Base-by-base conservation (phyloP, 164 flowering plant species). In the Umbellularia californica region DNA sequence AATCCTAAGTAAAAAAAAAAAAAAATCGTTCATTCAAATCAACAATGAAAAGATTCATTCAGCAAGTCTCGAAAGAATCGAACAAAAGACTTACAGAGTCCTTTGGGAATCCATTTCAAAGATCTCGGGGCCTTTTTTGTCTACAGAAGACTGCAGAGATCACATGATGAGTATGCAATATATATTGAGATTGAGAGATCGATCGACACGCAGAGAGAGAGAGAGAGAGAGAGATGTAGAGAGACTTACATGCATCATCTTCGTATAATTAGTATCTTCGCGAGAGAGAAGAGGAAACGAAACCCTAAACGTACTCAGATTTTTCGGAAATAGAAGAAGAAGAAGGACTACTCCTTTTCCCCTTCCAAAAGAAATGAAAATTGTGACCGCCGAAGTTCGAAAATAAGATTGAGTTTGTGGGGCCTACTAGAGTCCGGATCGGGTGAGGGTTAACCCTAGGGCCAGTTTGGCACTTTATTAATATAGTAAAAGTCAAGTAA, bases 131-230 rank as follows among this genome's bases (percentile, higher is more conserved):
- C 17, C 10, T 17, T 58, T n/a, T 14, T n/a, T 58, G 20, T 19
- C 63, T 58, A n/a, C 63, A 58, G 63, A 19, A 58, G 63, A 58
- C 63, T 58, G 63, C 63, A 58, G 63, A 58, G 22, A 58, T 17
- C 23, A 58, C 9, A 15, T 17, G 63, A 58, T 11, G 22, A 17
- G 63, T 58, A n/a, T 17, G 63, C 7, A 58, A 14, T 14, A 19
- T 17, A 58, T 5, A 58, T 17, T 58, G 63, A 58, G 63, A 58
- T 5, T 22, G 4, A 15, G 19, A 15, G 63, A 58, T 17, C 33
- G 63, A 58, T 17, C 4, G n/a, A 17, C 35, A 30, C 35, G 6
- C 5, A 41, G 11, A 41, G 47, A 41, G 47, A 41, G 47, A 4
- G 35, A n/a, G n/a, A 30, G 35, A 30, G 11, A 41, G 47, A 41